Conservation (phyloP, 805 yeast species). For the Wickerhamomyces ciferrii region DNA sequence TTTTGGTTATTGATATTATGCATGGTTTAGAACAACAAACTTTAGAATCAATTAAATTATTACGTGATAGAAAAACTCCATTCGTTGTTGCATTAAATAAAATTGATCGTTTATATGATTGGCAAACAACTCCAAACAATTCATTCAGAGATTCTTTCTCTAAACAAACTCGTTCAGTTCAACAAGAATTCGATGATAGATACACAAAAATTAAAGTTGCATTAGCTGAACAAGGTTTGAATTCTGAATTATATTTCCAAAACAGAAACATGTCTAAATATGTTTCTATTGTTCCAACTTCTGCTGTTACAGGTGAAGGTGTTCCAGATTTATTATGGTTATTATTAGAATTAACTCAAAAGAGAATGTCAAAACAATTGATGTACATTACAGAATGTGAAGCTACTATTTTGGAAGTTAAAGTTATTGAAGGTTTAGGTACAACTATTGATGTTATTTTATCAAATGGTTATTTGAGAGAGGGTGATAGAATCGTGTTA, state of each 20-base stretch:
- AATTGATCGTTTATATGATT: conserved; percentile 94
- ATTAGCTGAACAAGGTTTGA: conserved; percentile 96
- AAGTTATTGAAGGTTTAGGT: conserved; percentile 98
- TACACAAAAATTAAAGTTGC: conserved; percentile 81
- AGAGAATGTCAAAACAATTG: conserved; percentile 98
- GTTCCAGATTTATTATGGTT: conserved; percentile 97
- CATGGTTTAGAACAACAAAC: conserved; percentile 99
- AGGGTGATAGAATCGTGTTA: conserved; percentile 91
- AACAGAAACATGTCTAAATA: conserved; percentile 90
- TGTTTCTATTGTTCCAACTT: conserved; percentile 96
- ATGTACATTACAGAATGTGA: conserved; percentile 92
- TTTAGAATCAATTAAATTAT: conserved; percentile 82
- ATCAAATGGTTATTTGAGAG: conserved; percentile 92
- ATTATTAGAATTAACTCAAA: conserved; percentile 90
- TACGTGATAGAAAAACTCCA: conserved; percentile 97
- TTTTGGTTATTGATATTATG: conserved; percentile 96
- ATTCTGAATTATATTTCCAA: conserved; percentile 93
- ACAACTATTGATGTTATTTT: conserved; percentile 96
- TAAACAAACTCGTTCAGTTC: conserved; percentile 78
- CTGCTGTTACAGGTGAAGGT: conserved; percentile 99
- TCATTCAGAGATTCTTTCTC: conserved; percentile 93
- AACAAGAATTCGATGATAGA: conserved; percentile 88
- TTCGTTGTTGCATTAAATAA: conserved; percentile 95
- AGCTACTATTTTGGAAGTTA: conserved; percentile 95
- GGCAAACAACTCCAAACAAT: conserved; percentile 88